Conservation (phyloP, 371 early-diverging fungal genomes). For the Mucor indicus region DNA sequence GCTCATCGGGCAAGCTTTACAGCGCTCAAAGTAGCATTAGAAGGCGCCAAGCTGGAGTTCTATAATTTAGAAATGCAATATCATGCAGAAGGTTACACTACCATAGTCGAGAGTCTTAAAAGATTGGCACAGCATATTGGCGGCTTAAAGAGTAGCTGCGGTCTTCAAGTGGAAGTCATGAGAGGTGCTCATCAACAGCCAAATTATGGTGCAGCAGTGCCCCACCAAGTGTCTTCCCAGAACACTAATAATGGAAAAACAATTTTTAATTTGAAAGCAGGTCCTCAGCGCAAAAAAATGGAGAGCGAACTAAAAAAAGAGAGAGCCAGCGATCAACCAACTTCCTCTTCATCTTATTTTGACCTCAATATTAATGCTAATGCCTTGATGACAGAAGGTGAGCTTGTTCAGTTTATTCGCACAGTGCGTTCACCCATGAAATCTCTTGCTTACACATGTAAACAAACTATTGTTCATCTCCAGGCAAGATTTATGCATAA, state of each 20-base stretch:
- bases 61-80: conserved; percentile 49
- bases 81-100: conserved; percentile 33
- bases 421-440: conserved; percentile 55
- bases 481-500: conserved; percentile 38
- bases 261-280: conserved; percentile 15
- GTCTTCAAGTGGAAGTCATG: conserved; percentile 60
- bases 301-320: conserved; percentile 19
- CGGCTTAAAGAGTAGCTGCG: conserved; percentile 60
- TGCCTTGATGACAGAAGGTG: conserved; percentile 8
- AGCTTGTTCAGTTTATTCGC: conserved; percentile 47
- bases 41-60: conserved; percentile 62
- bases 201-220: not conserved
- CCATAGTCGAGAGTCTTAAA: conserved; percentile 50
- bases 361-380: not conserved
- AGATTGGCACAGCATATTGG: conserved; percentile 65
- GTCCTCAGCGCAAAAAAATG: conserved; percentile 20
- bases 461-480: conserved; percentile 51
- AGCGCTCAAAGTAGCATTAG: conserved; percentile 50
- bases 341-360: not conserved
- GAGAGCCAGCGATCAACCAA: not conserved
- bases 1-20: conserved; percentile 64
- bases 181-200: too few relatives aligned
- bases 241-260: not conserved
- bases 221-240: not conserved
- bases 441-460: conserved; percentile 57